These are phyloP conservation scores for Pseudocercospora pini-densiflorae DNA, from an alignment of 2,329 filamentous ascomycete genomes.

Conservation along the genomic window DNA sequence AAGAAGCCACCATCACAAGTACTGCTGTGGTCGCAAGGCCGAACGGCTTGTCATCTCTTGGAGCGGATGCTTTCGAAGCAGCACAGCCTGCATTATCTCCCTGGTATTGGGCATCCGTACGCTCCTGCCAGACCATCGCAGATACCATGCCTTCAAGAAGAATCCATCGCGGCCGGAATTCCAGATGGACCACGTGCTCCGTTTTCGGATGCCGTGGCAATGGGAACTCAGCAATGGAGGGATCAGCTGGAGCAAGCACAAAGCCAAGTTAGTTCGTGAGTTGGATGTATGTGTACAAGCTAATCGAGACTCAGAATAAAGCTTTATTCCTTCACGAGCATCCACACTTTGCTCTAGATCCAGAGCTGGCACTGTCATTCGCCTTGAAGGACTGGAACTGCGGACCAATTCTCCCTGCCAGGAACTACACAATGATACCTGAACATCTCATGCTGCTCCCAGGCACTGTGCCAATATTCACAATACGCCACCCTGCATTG, in stretches of 20 bases:
- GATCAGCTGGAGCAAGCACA: background rate
- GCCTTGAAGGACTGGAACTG: background rate
- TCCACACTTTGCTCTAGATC: constrained; percentile 8
- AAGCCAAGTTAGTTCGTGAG: background rate
- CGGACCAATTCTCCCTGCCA: background rate
- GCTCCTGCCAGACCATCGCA: background rate
- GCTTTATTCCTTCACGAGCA: constrained; percentile 14
- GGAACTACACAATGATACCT: constrained; percentile 38
- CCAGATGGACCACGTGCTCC: background rate
- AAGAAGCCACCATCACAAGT: background rate
- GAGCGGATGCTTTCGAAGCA: constrained; percentile 13
- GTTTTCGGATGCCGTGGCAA: background rate
- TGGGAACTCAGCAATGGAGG: background rate
- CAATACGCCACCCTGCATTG: constrained; percentile 47
- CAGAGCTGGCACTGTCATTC: background rate
- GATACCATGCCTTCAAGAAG: background rate
- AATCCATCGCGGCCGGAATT: constrained; percentile 3
- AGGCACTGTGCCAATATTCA: constrained; percentile 38
- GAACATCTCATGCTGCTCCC: constrained; percentile 42
- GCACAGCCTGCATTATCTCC: background rate
- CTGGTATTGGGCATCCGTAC: constrained; percentile 6
- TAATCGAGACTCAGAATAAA: constrained; percentile 5
- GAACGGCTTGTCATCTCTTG: constrained; percentile 9
- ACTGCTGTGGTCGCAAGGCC: constrained; percentile 10
- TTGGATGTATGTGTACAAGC: background rate